A percentile compares a stretch with the other conserved stretches of the same genome.
phyloP scores from a whole-genome alignment of 2,329 filamentous ascomycete genomes.

The Aspergillus sp. region DNA sequence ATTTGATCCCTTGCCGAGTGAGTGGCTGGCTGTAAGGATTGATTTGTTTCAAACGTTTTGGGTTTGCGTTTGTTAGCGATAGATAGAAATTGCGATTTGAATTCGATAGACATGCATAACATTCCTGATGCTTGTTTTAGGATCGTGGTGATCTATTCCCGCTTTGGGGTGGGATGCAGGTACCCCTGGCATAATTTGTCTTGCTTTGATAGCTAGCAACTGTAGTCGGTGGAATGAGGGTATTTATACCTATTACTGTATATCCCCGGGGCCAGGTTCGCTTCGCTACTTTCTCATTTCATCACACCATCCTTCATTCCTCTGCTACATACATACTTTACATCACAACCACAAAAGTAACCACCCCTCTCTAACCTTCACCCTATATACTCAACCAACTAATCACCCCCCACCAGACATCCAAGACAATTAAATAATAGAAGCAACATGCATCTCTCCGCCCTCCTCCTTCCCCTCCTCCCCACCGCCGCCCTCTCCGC shows the following conservation, averaged over 20 bases:
- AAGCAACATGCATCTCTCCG: not conserved
- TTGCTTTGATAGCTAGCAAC: not conserved
- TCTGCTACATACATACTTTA: no score
- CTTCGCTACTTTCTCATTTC: not conserved
- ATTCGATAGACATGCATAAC: not conserved
- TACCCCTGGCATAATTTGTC: not conserved
- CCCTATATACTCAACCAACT: no score
- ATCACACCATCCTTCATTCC: not conserved
- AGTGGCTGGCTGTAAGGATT: not conserved
- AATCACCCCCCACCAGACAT: not conserved
- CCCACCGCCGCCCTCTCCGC: not conserved
- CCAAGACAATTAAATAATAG: no score
- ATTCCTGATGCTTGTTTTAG: no score
- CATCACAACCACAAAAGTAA: not conserved
- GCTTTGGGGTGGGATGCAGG: not conserved
- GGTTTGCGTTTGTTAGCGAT: not conserved
- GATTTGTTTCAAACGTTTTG: no score
- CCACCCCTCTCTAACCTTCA: not conserved
- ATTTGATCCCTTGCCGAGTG: not conserved
- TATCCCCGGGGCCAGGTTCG: no score
- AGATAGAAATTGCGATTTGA: no score
- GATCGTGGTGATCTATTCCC: no score
- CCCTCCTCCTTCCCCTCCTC: not conserved
- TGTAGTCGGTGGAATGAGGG: not conserved
- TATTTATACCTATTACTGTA: not conserved